Conservation (phyloP, 2,329 filamentous ascomycete genomes). For the Corniculantispora saksenae region DNA sequence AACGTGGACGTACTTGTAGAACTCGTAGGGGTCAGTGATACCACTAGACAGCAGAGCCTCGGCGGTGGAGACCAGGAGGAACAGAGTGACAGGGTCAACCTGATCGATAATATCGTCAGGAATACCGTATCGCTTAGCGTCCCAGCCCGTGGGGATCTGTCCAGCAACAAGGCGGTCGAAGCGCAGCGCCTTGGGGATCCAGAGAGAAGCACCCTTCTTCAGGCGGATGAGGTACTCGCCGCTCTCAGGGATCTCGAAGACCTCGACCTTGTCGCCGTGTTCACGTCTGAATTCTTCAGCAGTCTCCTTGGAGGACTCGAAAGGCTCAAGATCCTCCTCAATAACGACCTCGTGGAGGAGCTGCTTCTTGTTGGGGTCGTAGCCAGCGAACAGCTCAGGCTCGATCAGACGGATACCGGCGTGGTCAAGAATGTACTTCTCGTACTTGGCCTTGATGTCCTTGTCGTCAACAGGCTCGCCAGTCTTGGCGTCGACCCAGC, state of each 20-base stretch:
- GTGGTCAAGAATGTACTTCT: constrained; percentile 95
- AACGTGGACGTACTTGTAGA: constrained; percentile 99
- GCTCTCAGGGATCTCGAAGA: constrained; percentile 91
- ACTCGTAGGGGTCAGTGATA: constrained; percentile 98
- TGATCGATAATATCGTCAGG: constrained; percentile 97
- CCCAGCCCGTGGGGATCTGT: constrained; percentile 96
- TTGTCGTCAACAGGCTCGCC: constrained; percentile 97
- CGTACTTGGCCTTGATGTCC: constrained; percentile 95
- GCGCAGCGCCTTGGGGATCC: constrained; percentile 94
- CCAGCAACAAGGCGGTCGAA: constrained; percentile 97
- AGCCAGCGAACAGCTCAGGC: constrained; percentile 93
- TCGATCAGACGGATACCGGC: constrained; percentile 97
- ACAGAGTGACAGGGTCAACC: constrained; percentile 94
- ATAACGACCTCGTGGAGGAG: constrained; percentile 97
- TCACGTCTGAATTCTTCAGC: constrained; percentile 96
- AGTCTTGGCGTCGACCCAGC: constrained; percentile 93
- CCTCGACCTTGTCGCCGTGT: constrained; percentile 96
- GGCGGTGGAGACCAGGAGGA: constrained; percentile 88
- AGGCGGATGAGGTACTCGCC: constrained; percentile 93
- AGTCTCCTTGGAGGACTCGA: constrained; percentile 95
- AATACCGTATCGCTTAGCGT: constrained; percentile 92
- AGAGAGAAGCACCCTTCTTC: constrained; percentile 90
- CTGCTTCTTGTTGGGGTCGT: constrained; percentile 98
- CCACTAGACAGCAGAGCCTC: constrained; percentile 89
- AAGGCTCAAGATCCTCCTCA: constrained; percentile 93